Conservation (phyloP, 495 filamentous ascomycete genomes). For the Pseudoneurospora amorphoporcata region DNA sequence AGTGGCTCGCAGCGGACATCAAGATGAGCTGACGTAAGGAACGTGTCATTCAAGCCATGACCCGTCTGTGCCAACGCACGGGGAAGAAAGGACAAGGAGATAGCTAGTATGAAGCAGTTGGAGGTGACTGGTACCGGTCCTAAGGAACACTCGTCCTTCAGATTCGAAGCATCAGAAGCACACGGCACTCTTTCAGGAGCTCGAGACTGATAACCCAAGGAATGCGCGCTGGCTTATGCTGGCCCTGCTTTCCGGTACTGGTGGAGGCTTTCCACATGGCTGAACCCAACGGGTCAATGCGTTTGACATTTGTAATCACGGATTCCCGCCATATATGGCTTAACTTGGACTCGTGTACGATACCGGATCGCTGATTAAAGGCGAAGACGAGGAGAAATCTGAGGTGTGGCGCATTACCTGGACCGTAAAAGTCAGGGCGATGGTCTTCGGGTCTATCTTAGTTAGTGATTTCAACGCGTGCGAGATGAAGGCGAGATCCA, state of each 20-base stretch:
- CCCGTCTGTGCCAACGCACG: not conserved
- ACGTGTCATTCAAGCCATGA: not conserved
- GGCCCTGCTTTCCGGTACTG: not conserved
- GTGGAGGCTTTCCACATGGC: not conserved
- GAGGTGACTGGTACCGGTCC: not conserved
- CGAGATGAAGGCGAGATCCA: too few species aligned
- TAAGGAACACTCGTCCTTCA: not conserved
- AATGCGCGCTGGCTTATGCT: not conserved
- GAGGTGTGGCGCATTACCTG: too few species aligned
- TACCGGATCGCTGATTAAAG: not conserved
- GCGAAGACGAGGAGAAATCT: not conserved
- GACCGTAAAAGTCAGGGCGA: not conserved
- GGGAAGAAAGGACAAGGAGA: not conserved
- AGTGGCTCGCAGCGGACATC: too few species aligned
- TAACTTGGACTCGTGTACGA: not conserved
- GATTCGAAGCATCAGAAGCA: not conserved
- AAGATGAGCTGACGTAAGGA: not conserved
- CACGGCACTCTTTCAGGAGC: not conserved
- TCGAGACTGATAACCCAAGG: not conserved
- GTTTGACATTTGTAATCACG: not conserved
- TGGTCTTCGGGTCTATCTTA: not conserved
- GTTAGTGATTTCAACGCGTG: not conserved
- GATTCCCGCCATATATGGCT: not conserved
- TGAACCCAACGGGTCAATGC: not conserved
- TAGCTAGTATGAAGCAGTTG: not conserved